A percentile compares a stretch with the other conserved stretches of the same genome.
Conservation (phyloP, 805 yeast genomes). For the Pichia phayaonensis region DNA sequence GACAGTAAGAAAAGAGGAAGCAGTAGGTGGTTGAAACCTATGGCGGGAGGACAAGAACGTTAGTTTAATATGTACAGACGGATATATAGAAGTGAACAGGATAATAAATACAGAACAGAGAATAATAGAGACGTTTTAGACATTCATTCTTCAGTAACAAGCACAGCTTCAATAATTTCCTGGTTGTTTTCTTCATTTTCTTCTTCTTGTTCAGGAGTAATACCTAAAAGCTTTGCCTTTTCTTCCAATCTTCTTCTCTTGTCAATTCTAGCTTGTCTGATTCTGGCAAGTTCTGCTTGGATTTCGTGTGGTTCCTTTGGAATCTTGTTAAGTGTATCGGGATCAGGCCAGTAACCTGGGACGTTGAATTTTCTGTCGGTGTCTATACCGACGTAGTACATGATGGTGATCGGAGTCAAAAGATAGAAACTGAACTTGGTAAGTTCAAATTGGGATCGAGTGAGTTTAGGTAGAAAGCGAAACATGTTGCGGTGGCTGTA, state of each 20-base stretch:
- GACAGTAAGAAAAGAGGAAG: no score
- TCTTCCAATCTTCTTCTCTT: conserved; percentile 69
- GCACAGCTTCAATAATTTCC: conserved; percentile 6
- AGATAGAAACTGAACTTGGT: conserved; percentile 77
- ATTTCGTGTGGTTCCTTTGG: conserved; percentile 93
- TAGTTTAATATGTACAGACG: not conserved
- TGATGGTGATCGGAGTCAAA: conserved; percentile 79
- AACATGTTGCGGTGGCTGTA: conserved; percentile 2
- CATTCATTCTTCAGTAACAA: conserved; percentile 8
- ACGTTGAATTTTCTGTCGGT: conserved; percentile 83
- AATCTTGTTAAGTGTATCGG: conserved; percentile 79
- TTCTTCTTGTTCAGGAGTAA: conserved; percentile 34
- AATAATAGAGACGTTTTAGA: not conserved
- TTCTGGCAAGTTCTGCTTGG: conserved; percentile 83
- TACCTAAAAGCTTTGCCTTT: conserved; percentile 62
- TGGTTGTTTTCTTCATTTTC: conserved; percentile 1
- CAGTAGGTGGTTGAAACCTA: no score
- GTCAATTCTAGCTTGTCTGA: conserved; percentile 66
- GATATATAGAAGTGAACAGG: not conserved
- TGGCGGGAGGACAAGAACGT: not conserved
- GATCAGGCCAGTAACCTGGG: conserved; percentile 97
- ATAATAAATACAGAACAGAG: not conserved
- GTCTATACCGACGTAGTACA: conserved; percentile 89
- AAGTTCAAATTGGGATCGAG: conserved; percentile 47
- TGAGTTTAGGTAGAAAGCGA: conserved; percentile 24